Evolutionary conservation across 371 early-diverging fungal species (phyloP), one percentile per base, ranked within the genome.

Genomic region (Apophysomyces variabilis): DNA sequence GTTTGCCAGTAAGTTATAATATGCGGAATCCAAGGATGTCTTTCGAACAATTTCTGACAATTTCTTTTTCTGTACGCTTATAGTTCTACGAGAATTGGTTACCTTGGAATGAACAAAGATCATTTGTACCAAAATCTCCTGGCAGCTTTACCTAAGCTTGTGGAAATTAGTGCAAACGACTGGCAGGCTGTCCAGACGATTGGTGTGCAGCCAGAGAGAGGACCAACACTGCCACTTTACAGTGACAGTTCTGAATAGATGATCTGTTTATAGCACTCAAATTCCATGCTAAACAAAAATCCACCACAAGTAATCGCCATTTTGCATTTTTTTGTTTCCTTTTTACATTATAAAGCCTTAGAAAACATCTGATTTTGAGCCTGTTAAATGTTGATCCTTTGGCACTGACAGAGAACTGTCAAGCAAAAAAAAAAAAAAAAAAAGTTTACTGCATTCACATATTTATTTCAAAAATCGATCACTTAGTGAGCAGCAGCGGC

Each of bases 131-230:
- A 50, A 11, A 50, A 50, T 21, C 54, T 50, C 21, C 21, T 50
- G 54, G 54, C n/a, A 9, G 54, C 54, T 50, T 50, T 50, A 32
- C 54, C 54, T 1, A 50, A 50, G 54, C 54, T 50, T 50, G 54
- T 50, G 54, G 54, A 92, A 66, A 72, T 94, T 46, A 76, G 77
- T 0, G 90, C 87, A 58, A 95, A 95, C 82, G 82, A 92, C 38
- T 70, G 83, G 71, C 46, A 62, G 9, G 88, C 87, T 8, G 73
- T 90, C 21, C 75, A 50, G 54, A 50, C n/a, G 21, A 50, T 50
- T 21, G 54, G 54, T 18, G 54, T 50, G 3, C 54, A 50, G 54
- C 21, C 54, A 4, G 54, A 50, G 21, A 50, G 21, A 21, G 54
- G 54, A 32, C 54, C 54, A 7, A 50, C 21, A 35, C 9, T 50